Evolutionary conservation across 768 basidiomycete species (phyloP).

Genomic region (Xerocomellus dryophilus): DNA sequence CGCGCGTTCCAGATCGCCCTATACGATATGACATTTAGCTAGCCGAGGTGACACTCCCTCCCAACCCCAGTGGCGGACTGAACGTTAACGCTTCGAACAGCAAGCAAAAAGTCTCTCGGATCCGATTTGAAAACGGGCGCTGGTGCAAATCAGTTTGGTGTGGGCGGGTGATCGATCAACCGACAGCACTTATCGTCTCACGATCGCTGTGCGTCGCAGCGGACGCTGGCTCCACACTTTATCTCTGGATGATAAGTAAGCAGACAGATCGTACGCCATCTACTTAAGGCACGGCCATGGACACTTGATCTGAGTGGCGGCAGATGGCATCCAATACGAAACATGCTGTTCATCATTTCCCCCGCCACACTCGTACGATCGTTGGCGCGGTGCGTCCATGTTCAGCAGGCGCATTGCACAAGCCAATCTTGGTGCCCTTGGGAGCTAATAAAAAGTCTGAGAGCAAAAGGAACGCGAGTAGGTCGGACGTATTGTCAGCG

Average conservation of each 20-base stretch:
- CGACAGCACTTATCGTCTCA: neutral
- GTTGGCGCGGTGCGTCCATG: neutral
- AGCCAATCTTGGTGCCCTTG: too few relatives aligned
- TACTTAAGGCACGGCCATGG: conserved; percentile 4
- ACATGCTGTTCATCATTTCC: neutral
- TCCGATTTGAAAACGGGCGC: neutral
- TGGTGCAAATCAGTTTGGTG: neutral
- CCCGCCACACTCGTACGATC: neutral
- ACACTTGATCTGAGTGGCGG: neutral
- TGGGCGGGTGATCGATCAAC: neutral
- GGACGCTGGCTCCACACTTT: neutral
- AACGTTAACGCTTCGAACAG: neutral
- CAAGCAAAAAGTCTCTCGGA: neutral
- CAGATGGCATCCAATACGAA: neutral
- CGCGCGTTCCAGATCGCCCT: neutral
- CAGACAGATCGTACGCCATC: neutral
- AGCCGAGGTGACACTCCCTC: neutral
- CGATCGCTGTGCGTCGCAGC: neutral
- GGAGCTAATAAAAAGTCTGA: too few relatives aligned
- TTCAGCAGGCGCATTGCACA: neutral
- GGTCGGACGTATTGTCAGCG: conserved; percentile 6
- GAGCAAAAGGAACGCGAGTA: neutral
- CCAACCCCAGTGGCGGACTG: neutral
- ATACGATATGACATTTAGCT: neutral
- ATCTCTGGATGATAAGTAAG: conserved; percentile 11